These are phyloP conservation scores for Medicago ruthenica DNA, from an alignment of 306 rosid genomes.

Conservation along the genomic window DNA sequence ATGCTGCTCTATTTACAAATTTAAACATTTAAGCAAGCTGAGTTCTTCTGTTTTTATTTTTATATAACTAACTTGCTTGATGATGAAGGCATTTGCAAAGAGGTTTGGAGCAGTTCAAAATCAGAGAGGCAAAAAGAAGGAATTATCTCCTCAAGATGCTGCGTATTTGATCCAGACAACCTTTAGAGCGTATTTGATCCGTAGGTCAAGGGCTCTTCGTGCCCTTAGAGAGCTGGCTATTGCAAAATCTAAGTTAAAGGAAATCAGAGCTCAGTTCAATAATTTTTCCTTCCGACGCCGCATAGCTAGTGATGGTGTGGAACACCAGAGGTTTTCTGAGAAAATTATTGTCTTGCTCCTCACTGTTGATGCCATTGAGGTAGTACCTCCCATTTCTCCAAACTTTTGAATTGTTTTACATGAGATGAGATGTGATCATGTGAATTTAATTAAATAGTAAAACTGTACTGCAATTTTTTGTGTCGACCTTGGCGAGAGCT, in stretches of 20 bases:
- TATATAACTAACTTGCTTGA: slow-evolving; percentile 36
- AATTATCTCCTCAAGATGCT: slow-evolving; percentile 86
- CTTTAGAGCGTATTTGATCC: slow-evolving; percentile 79
- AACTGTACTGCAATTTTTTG: neutral
- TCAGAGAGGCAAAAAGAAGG: slow-evolving; percentile 80
- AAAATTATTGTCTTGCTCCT: slow-evolving; percentile 87
- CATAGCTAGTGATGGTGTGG: slow-evolving; percentile 67
- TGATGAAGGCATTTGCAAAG: slow-evolving; percentile 76
- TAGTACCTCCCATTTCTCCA: slow-evolving; percentile 32
- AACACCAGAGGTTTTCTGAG: slow-evolving; percentile 82
- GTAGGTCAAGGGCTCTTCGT: slow-evolving; percentile 80
- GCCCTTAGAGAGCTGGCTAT: slow-evolving; percentile 82
- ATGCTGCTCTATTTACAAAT: neutral
- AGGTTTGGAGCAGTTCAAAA: slow-evolving; percentile 61
- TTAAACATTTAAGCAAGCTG: neutral
- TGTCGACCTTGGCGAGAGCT: neutral
- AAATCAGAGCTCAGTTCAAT: slow-evolving; percentile 73
- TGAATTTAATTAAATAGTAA: slow-evolving; percentile 4
- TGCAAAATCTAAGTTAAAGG: slow-evolving; percentile 87
- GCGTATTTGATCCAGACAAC: slow-evolving; percentile 74
- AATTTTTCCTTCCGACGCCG: slow-evolving; percentile 70
- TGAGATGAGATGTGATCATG: neutral
- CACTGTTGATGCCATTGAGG: slow-evolving; percentile 93
- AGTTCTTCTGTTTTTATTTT: slow-evolving; percentile 17
- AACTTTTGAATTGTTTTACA: slow-evolving; percentile 15